These are phyloP conservation scores for Trypanosoma conorhini DNA, from an alignment of 208 protist genomes.

Conservation along the genomic window DNA sequence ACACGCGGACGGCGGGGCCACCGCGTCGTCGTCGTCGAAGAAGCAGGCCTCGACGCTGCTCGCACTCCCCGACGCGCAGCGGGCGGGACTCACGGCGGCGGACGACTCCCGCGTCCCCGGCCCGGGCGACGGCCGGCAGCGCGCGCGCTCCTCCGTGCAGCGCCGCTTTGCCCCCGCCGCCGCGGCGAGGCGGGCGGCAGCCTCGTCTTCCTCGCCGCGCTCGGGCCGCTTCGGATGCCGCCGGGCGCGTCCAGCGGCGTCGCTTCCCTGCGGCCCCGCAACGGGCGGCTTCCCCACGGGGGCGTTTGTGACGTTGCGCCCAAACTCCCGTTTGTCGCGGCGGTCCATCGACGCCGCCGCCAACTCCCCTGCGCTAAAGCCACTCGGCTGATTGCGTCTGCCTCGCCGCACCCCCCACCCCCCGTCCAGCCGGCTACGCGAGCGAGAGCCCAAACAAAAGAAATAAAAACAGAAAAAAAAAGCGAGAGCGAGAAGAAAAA, in stretches of 20 bases:
- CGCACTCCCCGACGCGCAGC: neutral
- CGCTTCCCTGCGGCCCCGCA: neutral
- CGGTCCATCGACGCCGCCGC: neutral
- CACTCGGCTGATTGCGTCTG: no score
- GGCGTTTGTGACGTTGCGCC: conserved; percentile 32
- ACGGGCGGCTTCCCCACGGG: neutral
- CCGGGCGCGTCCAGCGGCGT: neutral
- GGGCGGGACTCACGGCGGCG: neutral
- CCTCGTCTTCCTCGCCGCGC: neutral
- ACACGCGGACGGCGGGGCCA: neutral
- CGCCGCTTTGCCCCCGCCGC: neutral
- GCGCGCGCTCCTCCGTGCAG: neutral
- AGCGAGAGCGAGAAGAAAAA: conserved; percentile 8
- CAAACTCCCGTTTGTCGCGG: conserved; percentile 22
- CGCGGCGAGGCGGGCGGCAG: neutral
- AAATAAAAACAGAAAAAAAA: conserved; percentile 21
- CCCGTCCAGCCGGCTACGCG: no score
- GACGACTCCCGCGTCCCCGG: neutral
- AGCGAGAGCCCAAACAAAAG: neutral
- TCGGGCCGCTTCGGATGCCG: neutral
- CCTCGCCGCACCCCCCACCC: no score
- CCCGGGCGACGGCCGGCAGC: no score
- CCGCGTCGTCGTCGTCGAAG: conserved; percentile 17
- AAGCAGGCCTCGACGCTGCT: conserved; percentile 22
- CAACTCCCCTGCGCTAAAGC: neutral